These are phyloP conservation scores for Curvularia verruculosa DNA, from an alignment of 2,329 filamentous ascomycete genomes.

Conservation along the genomic window DNA sequence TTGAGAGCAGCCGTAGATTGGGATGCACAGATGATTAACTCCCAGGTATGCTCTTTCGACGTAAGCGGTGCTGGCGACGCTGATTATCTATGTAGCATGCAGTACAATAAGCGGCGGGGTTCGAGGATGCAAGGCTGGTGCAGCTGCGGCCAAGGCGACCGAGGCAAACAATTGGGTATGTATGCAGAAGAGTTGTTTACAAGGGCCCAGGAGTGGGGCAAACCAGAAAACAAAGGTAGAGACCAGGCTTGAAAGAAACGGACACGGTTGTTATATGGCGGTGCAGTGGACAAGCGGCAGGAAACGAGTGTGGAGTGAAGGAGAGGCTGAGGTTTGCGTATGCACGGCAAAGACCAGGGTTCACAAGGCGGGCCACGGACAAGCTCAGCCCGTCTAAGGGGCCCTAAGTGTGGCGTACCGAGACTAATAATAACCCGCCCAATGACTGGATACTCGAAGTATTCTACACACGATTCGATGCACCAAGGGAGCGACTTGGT, in stretches of 20 bases:
- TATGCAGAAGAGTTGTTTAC: conserved; percentile 1
- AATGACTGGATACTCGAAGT: no score
- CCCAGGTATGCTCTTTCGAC: background rate
- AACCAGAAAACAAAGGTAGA: background rate
- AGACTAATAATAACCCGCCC: conserved; percentile 13
- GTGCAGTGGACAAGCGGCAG: background rate
- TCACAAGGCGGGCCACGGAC: conserved; percentile 10
- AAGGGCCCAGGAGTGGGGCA: background rate
- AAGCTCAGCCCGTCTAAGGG: conserved; percentile 2
- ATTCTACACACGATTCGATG: background rate
- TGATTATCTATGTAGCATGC: conserved; percentile 3
- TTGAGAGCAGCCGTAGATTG: background rate
- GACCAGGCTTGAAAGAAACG: background rate
- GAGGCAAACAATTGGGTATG: conserved; percentile 3
- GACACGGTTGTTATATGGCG: background rate
- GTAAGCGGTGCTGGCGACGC: background rate
- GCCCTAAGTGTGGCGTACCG: conserved; percentile 15
- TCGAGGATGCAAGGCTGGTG: conserved; percentile 7
- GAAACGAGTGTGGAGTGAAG: conserved; percentile 12
- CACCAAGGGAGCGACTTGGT: background rate
- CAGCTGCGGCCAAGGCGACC: conserved; percentile 1
- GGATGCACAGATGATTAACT: background rate
- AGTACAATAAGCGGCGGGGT: conserved; percentile 10
- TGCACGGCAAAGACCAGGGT: conserved; percentile 6
- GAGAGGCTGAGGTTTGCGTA: conserved; percentile 23